Base-by-base conservation (phyloP, 495 filamentous ascomycete species). In the Lepraria neglecta region DNA sequence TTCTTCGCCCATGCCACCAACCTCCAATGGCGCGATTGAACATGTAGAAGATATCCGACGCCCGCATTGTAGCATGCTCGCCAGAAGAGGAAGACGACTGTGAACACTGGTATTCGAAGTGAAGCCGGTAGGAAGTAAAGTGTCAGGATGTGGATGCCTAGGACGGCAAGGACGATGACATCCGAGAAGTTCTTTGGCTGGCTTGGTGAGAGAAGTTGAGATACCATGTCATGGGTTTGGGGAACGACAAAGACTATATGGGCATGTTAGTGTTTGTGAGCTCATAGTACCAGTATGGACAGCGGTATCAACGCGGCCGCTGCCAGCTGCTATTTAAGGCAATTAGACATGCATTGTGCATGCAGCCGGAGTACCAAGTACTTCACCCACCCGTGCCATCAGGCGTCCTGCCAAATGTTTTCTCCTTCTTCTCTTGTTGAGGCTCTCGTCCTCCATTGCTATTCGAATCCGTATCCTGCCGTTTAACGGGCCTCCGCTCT, bases 181-280 rank as follows among this genome's bases (percentile, higher is more conserved):
- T 98, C 94, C 62, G 90, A 91, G 45, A 95, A 65, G 68, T 97
- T 97, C 77, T 98, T 98, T 5, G 94, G 91, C 72, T 96, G 84
- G 53, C 85, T 88, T n/a, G 94, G 94, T 59, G 92, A 95, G 63
- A 98, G 82, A 21, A 98, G 82, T 72, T 96, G 94, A 56, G 94
- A 95, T 68, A 98, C 94, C 92, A 97, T 97, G 74, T 98, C 94
- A 79, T 96, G 90, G 47, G 94, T 98, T 64, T 90, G 87, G 50
- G 94, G 95, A 24, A 98, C 94, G 40, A 90, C 88, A 74, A 98
- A 98, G 57, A 94, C 94, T 98, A 65, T 56, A 24, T 56, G 27
- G 47, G 19, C 12, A 31, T 10, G n/a, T 67, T 19, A 67, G 65
- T 43, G 11, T 10, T 31, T 47, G n/a, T 35, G 44, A 48, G 15